Evolutionary conservation across 495 filamentous ascomycete species (phyloP).

Genomic region (Penicillium robsamsonii): DNA sequence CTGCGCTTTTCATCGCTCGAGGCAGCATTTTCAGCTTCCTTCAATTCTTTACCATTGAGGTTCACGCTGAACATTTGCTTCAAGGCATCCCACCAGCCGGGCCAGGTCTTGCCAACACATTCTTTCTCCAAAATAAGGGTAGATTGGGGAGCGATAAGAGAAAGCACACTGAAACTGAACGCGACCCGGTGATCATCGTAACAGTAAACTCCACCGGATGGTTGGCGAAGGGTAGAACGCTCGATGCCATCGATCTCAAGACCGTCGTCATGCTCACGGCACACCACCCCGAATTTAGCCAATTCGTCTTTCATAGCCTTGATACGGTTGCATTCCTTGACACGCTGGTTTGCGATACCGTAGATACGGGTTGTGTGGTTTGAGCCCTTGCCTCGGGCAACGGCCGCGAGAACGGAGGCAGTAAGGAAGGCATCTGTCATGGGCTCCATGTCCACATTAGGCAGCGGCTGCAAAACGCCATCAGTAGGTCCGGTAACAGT

Average conservation of each 20-base stretch:
- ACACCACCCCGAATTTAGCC: conserved; percentile 90
- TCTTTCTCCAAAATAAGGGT: conserved; percentile 83
- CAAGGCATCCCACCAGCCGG: conserved; percentile 94
- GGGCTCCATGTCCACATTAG: conserved; percentile 93
- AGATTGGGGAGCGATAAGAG: conserved; percentile 67
- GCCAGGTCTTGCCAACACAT: conserved; percentile 99
- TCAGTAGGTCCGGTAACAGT: conserved; percentile 85
- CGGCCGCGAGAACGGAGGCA: conserved; percentile 88
- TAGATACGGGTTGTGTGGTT: conserved; percentile 74
- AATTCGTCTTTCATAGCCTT: conserved; percentile 94
- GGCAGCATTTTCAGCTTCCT: conserved; percentile 35
- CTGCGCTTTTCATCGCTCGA: conserved; percentile 34
- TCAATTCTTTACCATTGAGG: conserved; percentile 69
- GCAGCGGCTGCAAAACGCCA: conserved; percentile 66
- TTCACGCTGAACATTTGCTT: conserved; percentile 70
- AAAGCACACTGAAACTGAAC: conserved; percentile 96
- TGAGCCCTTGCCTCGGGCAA: conserved; percentile 61
- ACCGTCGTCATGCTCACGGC: conserved; percentile 86
- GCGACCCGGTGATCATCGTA: conserved; percentile 98
- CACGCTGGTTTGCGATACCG: conserved; percentile 97
- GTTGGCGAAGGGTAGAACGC: conserved; percentile 56
- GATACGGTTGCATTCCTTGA: conserved; percentile 98
- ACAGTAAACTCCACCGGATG: conserved; percentile 73
- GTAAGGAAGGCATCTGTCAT: conserved; percentile 99
- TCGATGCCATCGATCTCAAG: conserved; percentile 78